phyloP scores from a whole-genome alignment of 371 early-diverging fungal genomes.

The Apophysomyces ossiformis region DNA sequence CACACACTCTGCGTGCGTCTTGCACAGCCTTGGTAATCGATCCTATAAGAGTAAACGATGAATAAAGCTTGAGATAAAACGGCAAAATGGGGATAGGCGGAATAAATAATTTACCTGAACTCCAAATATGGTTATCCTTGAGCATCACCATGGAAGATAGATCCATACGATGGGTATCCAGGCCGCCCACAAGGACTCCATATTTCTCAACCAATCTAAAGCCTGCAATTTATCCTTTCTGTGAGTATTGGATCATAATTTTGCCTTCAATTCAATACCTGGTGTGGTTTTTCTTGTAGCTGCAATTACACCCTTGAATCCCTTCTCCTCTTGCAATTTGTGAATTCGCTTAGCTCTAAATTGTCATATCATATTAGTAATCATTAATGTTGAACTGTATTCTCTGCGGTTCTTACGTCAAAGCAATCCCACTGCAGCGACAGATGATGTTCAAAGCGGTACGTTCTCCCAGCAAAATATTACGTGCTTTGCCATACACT shows the following conservation, averaged over 20 bases:
- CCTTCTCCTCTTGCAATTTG: constrained; percentile 69
- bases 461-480: constrained; percentile 93
- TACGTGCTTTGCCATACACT: constrained; percentile 85
- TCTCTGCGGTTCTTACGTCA: constrained; percentile 50
- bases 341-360: constrained; percentile 64
- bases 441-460: constrained; percentile 94
- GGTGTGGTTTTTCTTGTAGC: constrained; percentile 99
- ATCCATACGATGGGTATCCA: constrained; percentile 96
- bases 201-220: constrained; percentile 98
- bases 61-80: not conserved
- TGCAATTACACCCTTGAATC: constrained; percentile 89
- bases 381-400: not conserved
- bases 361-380: not conserved
- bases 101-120: constrained; percentile 60
- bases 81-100: too few species aligned
- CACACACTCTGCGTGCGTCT: constrained; percentile 60
- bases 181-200: constrained; percentile 95
- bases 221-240: constrained; percentile 44
- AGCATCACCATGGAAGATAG: constrained; percentile 98
- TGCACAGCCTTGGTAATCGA: too few species aligned
- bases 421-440: constrained; percentile 94
- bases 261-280: constrained; percentile 50
- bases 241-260: not conserved
- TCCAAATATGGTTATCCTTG: constrained; percentile 98
- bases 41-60: constrained; percentile 6